Evolutionary conservation across 2,329 filamentous ascomycete genomes (phyloP).

Genomic region (Aspergillus tamarii): DNA sequence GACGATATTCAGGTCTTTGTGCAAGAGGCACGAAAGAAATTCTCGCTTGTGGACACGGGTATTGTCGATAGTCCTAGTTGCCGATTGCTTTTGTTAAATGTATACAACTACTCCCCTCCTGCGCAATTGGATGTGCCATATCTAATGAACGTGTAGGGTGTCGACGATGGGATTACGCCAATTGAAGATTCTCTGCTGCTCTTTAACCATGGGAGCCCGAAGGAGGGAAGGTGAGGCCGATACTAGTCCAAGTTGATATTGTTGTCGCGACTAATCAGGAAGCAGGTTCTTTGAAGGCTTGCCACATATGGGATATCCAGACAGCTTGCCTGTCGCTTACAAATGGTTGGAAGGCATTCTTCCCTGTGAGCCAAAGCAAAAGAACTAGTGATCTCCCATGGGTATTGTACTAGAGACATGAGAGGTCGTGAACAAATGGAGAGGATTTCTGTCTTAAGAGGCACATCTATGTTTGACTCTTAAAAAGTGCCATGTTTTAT

Average conservation of each 20-base stretch:
- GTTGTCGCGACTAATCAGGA: background rate
- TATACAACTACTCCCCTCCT: slow-evolving; percentile 32
- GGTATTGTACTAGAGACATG: background rate
- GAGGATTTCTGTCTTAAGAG: background rate
- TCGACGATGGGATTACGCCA: slow-evolving; percentile 66
- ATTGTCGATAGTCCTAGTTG: slow-evolving; percentile 60
- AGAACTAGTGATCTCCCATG: background rate
- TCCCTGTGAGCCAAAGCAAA: background rate
- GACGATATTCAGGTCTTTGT: slow-evolving; percentile 57
- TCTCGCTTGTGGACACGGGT: slow-evolving; percentile 64
- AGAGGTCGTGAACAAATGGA: background rate
- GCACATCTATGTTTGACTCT: background rate
- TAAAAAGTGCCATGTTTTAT: background rate
- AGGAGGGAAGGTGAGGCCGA: slow-evolving; percentile 59
- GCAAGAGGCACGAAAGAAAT: slow-evolving; percentile 61
- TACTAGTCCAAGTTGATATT: slow-evolving; percentile 2
- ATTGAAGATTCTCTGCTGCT: slow-evolving; percentile 69
- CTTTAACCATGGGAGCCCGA: slow-evolving; percentile 66
- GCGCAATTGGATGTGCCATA: background rate
- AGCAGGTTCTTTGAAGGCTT: slow-evolving; percentile 58
- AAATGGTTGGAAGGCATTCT: slow-evolving; percentile 41
- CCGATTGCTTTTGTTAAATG: slow-evolving; percentile 64
- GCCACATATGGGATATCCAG: slow-evolving; percentile 70
- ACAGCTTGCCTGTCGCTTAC: slow-evolving; percentile 42
- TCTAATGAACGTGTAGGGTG: slow-evolving; percentile 50